Percentiles rank a stretch among this genome's conserved stretches.
Evolutionary conservation across 1,284 basidiomycete genomes (phyloP).

Genomic region (Ceratobasidium sp.): DNA sequence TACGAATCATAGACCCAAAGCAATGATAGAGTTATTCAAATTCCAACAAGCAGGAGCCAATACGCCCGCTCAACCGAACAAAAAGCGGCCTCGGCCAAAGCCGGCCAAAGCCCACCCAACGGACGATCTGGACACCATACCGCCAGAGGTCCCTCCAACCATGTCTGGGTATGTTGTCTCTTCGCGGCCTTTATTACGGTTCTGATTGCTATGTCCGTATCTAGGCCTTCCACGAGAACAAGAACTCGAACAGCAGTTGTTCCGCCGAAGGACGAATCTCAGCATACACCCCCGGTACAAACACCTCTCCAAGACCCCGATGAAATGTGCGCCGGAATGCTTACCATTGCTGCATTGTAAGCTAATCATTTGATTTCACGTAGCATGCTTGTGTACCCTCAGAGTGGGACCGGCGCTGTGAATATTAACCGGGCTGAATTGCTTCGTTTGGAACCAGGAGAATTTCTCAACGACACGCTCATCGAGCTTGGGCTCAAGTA

Average conservation of each 20-base stretch:
- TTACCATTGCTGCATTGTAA: background rate
- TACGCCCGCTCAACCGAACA: background rate
- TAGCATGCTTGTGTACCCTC: conserved; percentile 84
- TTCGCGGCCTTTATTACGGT: background rate
- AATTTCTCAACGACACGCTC: conserved; percentile 95
- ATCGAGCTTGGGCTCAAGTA: conserved; percentile 96
- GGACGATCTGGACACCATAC: background rate
- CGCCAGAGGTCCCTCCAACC: background rate
- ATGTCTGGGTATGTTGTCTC: background rate
- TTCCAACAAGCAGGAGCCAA: background rate
- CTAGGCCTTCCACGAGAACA: conserved; percentile 3
- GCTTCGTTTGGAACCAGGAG: conserved; percentile 76
- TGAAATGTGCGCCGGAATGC: conserved; percentile 30
- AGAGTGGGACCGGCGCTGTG: conserved; percentile 75
- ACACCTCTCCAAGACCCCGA: conserved; percentile 22
- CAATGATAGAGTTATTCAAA: conserved; percentile 6
- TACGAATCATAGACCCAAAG: background rate
- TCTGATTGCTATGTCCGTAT: background rate
- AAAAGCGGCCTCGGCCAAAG: background rate
- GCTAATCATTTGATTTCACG: background rate
- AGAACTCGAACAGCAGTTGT: background rate
- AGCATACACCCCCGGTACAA: background rate
- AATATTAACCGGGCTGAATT: conserved; percentile 85
- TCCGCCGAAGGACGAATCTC: background rate
- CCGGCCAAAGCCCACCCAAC: background rate